phyloP scores from a whole-genome alignment of 2,329 filamentous ascomycete species.

The Scytalidium lignicola region DNA sequence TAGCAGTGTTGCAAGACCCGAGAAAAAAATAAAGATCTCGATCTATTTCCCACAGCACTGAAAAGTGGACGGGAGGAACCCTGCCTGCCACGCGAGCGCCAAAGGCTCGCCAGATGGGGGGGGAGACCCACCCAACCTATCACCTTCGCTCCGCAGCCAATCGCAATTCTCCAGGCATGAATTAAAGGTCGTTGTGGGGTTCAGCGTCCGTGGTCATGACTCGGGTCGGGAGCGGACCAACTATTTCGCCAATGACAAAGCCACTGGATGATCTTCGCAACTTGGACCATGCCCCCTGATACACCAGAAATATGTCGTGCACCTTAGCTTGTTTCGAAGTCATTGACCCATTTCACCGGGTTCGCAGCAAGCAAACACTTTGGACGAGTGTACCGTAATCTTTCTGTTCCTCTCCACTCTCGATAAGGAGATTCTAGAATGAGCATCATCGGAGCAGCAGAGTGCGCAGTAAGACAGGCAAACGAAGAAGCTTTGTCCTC shows the following conservation, averaged over 20 bases:
- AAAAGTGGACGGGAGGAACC: background rate
- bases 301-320: background rate
- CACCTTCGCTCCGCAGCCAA: background rate
- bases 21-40: background rate
- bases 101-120: background rate
- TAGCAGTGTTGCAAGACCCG: background rate
- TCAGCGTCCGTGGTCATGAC: too few species aligned
- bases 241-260: background rate
- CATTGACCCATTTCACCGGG: background rate
- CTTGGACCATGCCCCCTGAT: background rate
- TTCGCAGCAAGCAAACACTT: background rate
- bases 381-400: too few species aligned
- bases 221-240: background rate
- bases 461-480: too few species aligned
- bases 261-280: background rate
- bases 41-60: background rate
- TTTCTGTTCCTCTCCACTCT: too few species aligned
- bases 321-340: background rate
- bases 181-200: background rate
- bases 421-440: too few species aligned
- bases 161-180: background rate
- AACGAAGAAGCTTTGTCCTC: too few species aligned
- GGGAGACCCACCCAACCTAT: background rate
- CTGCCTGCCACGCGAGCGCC: background rate
- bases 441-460: too few species aligned